These are phyloP conservation scores for Picochlorum costavermella DNA, from an alignment of 139 green algal genomes.

Conservation along the genomic window DNA sequence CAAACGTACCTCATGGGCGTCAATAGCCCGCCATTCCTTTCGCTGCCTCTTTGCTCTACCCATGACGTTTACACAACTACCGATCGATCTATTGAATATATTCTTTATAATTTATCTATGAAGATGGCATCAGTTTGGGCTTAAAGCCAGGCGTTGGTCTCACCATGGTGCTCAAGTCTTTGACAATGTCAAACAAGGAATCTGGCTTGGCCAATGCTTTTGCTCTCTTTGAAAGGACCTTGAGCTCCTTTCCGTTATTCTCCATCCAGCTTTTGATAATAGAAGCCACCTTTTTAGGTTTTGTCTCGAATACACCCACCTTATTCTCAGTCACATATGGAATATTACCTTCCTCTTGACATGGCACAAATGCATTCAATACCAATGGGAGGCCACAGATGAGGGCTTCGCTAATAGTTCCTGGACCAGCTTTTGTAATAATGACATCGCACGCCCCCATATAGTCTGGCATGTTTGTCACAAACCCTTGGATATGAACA, in stretches of 20 bases:
- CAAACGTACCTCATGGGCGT: constrained; percentile 24
- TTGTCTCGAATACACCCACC: constrained; percentile 29
- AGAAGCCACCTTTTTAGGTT: constrained; percentile 14
- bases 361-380: constrained; percentile 91
- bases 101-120: background rate
- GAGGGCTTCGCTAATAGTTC: constrained; percentile 94
- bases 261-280: constrained; percentile 54
- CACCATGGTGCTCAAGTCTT: constrained; percentile 37
- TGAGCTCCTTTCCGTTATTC: constrained; percentile 28
- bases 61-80: constrained; percentile 3
- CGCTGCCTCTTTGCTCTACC: constrained; percentile 15
- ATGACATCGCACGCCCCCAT: constrained; percentile 82
- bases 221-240: constrained; percentile 38
- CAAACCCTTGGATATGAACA: constrained; percentile 66
- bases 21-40: constrained; percentile 12
- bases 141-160: background rate
- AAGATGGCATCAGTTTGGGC: background rate
- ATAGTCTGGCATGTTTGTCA: constrained; percentile 89
- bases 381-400: constrained; percentile 91
- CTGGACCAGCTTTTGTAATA: constrained; percentile 73
- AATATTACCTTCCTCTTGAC: constrained; percentile 96
- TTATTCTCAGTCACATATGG: constrained; percentile 71
- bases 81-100: background rate
- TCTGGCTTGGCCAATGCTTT: constrained; percentile 49
- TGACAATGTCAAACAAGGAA: constrained; percentile 59